Evolutionary conservation across 768 basidiomycete genomes (phyloP), one percentile per base, ranked within the genome.

Genomic region (Xerocomus potaroensis): DNA sequence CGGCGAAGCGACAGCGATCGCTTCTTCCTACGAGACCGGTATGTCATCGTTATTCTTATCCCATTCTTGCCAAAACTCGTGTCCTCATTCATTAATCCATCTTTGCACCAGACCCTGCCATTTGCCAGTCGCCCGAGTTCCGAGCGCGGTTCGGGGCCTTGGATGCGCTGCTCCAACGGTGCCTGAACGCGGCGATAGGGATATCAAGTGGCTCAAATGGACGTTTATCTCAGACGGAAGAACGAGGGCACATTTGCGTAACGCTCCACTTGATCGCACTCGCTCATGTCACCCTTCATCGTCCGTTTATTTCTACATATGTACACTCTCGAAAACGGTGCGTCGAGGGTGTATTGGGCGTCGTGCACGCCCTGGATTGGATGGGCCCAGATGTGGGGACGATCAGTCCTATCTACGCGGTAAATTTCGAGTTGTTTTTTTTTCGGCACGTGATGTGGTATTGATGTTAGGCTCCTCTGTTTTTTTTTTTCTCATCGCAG

Each of bases 101-200:
- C 15, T 39, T 41, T 21, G 14, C 22, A 52, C 9, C 38, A 79
- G 78, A 73, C 41, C 69, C 69, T 56, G 58, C 68, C 8, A 61
- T 66, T 34, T 59, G 69, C 24, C 77, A 79, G 46, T 65, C 68
- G 22, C 61, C 72, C 45, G 63, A 69, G 4, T 77, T 77, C 45
- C 65, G 65, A 21, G 59, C 65, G 12, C 70, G 72, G 7, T 78
- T 80, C 18, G 66, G 66, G 33, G 71, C 70, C 3, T 60, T 79
- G 45, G 73, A 77, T 49, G 58, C 64, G 26, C 66, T 79, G 37
- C 73, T 80, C 30, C 72, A 74, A 5, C 56, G 57, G 2, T 60
- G 48, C 32, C 40, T 50, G 21, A 43, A 14, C 35, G 48, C 43
- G 31, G 59, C 47, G 27, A 43, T 61, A 29, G 19, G 40, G 6